Base-by-base conservation (phyloP, 371 early-diverging fungal genomes). In the Neoconidiobolus thromboides region DNA sequence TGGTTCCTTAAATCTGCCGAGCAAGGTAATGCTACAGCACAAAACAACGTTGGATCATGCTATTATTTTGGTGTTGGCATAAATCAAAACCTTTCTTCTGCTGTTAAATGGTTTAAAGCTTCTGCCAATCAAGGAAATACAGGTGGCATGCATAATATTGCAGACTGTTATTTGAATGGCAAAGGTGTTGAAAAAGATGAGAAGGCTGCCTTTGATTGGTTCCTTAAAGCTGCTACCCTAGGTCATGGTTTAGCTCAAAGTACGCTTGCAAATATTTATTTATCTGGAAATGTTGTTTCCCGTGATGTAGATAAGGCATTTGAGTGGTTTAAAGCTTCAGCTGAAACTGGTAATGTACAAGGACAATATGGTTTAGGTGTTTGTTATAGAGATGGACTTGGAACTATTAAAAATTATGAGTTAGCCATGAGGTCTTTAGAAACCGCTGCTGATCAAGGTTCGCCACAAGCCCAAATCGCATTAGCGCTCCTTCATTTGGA, bases 1-100 rank as follows among this genome's bases (percentile, higher is more conserved):
- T 85, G 81, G 82, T 86, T 83, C 66, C 65, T 74, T 39, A 68
- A 70, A 43, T 71, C 80, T 7, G 85, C 86, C 10, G 69, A 78
- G 61, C 79, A 78, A 65, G 85, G 83, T n/a, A 82, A 86, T 61
- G 72, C 87, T 1, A 68, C 85, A 0, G 93, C 87, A 5, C 79
- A 86, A 63, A 88, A 88, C 60, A 83, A 86, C 7, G 74, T 92
- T n/a, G 96, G 91, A 1, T 91, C 82, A 61, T 93, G 93, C 62
- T 92, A 84, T 65, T 92, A 92, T 63, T 75, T 82, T 46, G 96
- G 93, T 9, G 65, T 82, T 50, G 91, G 89, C 7, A 75, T 85
- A 0, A 73, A 72, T 43, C 69, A 74, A 65, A 76, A 87, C 65
- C 61, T 80, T 1, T 56, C 70, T n/a, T 71, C 76, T 62, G 93